Base-by-base conservation (phyloP, 2,329 filamentous ascomycete genomes). In the Hymenoscyphus repandus region DNA sequence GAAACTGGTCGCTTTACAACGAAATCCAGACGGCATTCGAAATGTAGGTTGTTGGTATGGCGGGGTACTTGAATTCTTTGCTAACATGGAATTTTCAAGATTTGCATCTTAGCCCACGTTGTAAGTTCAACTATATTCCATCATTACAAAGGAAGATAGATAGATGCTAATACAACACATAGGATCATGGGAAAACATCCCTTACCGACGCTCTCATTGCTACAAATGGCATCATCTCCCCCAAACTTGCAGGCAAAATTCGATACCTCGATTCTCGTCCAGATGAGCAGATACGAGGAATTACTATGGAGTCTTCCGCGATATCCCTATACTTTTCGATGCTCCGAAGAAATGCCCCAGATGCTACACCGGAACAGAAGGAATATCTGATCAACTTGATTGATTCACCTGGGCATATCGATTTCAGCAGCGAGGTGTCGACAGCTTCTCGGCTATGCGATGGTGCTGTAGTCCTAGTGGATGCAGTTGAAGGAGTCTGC, bases 271-370 rank as follows among this genome's bases (percentile, higher is more conserved):
- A 99, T 72, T 97, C 93, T 18, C 79, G 93, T 39, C 92, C 92
- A 1, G 93, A 99, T 70, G 93, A 99, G 69, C 93, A 99, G 71
- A 80, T 88, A 13, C 86, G 93, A 58, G 93, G 93, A 50, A 99
- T 99, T 66, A 99, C 93, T n/a, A 99, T 99, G 93, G 93, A 99
- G 69, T 97, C 93, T 0, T 97, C 92, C 5, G 93, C 93, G 55
- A 99, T 99, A 58, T 97, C 93, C 0, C 76, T 99, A 32, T 95
- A 88, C 71, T 99, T 99, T 69, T 95, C 91, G 33, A 89, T 97
- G 79, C 74, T 95, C 48, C 80, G 91, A 59, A 82, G 89, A 59
- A 74, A 81, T 34, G 75, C 80, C 1, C 84, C 86, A 1, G 84
- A 90, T 13, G 81, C 81, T 5, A 66, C 75, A 12, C 85, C 89